Evolutionary conservation across 1,284 basidiomycete species (phyloP).

Genomic region (Boletellus deceptivus): DNA sequence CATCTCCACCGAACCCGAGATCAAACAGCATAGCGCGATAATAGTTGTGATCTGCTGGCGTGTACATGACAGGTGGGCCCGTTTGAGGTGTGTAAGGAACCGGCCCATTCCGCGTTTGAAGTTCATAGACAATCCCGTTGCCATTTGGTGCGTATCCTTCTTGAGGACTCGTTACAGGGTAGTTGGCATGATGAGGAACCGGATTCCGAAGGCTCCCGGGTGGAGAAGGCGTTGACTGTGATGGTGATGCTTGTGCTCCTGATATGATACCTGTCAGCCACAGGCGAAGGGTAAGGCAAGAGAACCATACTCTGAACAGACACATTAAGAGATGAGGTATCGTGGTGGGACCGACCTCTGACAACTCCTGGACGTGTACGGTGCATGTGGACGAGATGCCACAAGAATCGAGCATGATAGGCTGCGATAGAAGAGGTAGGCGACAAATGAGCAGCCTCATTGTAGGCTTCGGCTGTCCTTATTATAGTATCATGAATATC

Average conservation of each 20-base stretch:
- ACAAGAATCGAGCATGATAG: conserved; percentile 74
- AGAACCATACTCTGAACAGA: conserved; percentile 43
- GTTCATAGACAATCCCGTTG: conserved; percentile 16
- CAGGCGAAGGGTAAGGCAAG: background rate
- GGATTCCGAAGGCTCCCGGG: conserved; percentile 14
- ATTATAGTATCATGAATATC: conserved; percentile 65
- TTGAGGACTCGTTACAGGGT: conserved; percentile 17
- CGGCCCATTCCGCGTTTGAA: conserved; percentile 15
- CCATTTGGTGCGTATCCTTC: conserved; percentile 22
- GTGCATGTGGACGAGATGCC: conserved; percentile 61
- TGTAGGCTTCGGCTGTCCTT: conserved; percentile 71
- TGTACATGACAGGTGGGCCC: conserved; percentile 23
- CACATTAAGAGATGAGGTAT: conserved; percentile 43
- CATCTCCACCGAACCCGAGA: conserved; percentile 55
- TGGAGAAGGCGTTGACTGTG: conserved; percentile 27
- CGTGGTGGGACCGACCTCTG: conserved; percentile 35
- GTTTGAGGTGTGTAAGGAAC: conserved; percentile 16
- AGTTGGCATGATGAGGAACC: conserved; percentile 16
- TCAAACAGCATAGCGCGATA: conserved; percentile 71
- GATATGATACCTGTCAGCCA: conserved; percentile 8
- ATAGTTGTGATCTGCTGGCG: conserved; percentile 59
- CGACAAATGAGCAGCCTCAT: conserved; percentile 62
- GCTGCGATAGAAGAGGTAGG: conserved; percentile 58
- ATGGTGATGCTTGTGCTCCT: conserved; percentile 25
- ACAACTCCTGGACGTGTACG: conserved; percentile 46